Evolutionary conservation across 306 rosid species (phyloP).

Genomic region (Pyrus pyrifolia): DNA sequence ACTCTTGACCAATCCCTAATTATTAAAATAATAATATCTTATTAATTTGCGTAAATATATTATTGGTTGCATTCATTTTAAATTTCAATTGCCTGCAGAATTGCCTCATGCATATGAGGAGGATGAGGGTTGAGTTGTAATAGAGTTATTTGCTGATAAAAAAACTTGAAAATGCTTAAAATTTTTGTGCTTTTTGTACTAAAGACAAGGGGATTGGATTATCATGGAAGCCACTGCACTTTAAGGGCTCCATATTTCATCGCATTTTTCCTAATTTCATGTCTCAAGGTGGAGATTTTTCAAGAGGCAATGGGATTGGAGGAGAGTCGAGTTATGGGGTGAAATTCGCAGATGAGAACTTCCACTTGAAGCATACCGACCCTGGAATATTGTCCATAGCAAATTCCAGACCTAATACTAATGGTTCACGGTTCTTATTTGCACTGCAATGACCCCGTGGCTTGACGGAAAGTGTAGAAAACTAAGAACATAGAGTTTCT

Average conservation of each 20-base stretch:
- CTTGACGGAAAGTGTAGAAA: slow-evolving; percentile 45
- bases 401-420: slow-evolving; percentile 61
- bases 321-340: slow-evolving; percentile 81
- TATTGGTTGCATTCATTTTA: too few species aligned
- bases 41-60: too few species aligned
- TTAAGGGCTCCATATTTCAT: slow-evolving; percentile 67
- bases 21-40: too few species aligned
- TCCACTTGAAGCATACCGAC: slow-evolving; percentile 58
- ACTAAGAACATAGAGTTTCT: too few species aligned
- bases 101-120: slow-evolving; percentile 9
- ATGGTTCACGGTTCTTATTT: slow-evolving; percentile 90
- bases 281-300: slow-evolving; percentile 92
- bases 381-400: slow-evolving; percentile 89
- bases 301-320: slow-evolving; percentile 70
- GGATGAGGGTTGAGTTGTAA: slow-evolving; percentile 56
- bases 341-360: slow-evolving; percentile 69
- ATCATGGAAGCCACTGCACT: slow-evolving; percentile 60
- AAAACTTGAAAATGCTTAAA: slow-evolving; percentile 72
- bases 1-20: too few species aligned
- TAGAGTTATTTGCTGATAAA: slow-evolving; percentile 63
- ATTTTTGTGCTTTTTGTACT: slow-evolving; percentile 73
- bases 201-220: slow-evolving; percentile 73
- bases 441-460: slow-evolving; percentile 54
- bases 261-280: slow-evolving; percentile 68
- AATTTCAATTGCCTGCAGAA: too few species aligned